A percentile compares a stretch with the other conserved stretches of the same genome.
phyloP scores from a whole-genome alignment of 1,139 yeast genomes.

The Saccharomyces uvarum region DNA sequence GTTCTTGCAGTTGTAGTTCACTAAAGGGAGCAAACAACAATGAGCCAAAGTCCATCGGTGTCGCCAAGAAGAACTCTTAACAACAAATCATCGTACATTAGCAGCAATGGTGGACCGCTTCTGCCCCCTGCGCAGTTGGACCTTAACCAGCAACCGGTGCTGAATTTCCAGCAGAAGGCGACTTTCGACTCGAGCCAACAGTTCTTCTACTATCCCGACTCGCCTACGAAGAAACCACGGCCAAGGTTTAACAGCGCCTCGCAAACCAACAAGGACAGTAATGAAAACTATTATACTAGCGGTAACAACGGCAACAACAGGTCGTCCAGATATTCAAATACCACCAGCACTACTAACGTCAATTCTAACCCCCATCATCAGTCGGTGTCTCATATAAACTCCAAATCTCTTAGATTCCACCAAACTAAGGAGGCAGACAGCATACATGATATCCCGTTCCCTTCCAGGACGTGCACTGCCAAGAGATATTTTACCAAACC shows the following conservation, averaged over 20 bases:
- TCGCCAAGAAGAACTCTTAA: not conserved
- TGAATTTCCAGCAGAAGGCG: not conserved
- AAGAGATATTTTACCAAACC: not conserved
- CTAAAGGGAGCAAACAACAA: not conserved
- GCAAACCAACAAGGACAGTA: not conserved
- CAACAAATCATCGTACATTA: not conserved
- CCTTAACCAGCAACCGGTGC: not conserved
- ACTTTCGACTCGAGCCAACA: not conserved
- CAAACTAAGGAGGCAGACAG: not conserved
- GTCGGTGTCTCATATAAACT: not conserved
- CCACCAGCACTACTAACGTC: not conserved
- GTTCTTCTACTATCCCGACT: not conserved
- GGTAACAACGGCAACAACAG: not conserved
- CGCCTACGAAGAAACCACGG: slow-evolving; percentile 2
- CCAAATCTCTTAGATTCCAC: not conserved
- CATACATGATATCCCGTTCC: not conserved
- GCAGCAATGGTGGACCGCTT: not conserved
- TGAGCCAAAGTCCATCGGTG: not conserved
- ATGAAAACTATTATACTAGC: not conserved
- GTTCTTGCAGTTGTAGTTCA: not conserved
- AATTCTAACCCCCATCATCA: not conserved
- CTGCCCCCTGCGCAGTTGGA: not conserved
- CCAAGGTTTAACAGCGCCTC: slow-evolving; percentile 1
- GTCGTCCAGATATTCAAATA: not conserved
- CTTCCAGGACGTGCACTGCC: not conserved